phyloP scores from a whole-genome alignment of 2,329 filamentous ascomycete species.

The Fusarium foetens region DNA sequence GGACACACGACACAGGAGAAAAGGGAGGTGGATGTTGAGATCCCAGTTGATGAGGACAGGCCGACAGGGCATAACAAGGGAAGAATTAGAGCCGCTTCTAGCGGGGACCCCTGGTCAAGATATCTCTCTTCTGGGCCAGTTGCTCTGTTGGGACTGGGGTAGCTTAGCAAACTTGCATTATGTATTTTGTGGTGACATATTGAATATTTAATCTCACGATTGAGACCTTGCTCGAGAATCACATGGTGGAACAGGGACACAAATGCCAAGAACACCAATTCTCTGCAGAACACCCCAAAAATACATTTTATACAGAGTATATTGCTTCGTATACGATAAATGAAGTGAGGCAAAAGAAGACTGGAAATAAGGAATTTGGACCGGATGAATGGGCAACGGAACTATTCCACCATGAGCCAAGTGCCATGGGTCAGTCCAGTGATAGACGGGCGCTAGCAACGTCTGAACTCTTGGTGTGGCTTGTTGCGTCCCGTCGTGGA shows the following conservation, averaged over 20 bases:
- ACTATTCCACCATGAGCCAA: slow-evolving; percentile 8
- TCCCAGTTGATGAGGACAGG: slow-evolving; percentile 17
- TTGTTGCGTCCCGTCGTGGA: slow-evolving; percentile 15
- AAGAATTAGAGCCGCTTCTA: slow-evolving; percentile 34
- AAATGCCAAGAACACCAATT: not conserved
- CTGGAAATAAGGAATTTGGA: slow-evolving; percentile 19
- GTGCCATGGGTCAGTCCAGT: not conserved
- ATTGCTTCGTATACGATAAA: not conserved
- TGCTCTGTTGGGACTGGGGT: slow-evolving; percentile 32
- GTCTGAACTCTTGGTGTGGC: slow-evolving; percentile 34
- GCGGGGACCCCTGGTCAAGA: slow-evolving; percentile 34
- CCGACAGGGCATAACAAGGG: slow-evolving; percentile 26
- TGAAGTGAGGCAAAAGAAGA: not conserved
- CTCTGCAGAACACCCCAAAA: not conserved
- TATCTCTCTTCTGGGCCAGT: slow-evolving; percentile 31
- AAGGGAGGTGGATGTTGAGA: slow-evolving; percentile 39
- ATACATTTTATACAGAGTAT: not conserved
- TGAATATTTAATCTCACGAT: slow-evolving; percentile 17
- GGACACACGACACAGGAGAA: slow-evolving; percentile 27
- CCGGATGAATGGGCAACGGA: slow-evolving; percentile 17
- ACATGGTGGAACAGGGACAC: slow-evolving; percentile 9
- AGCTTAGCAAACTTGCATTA: slow-evolving; percentile 18
- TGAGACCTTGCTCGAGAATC: slow-evolving; percentile 18
- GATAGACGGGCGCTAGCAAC: slow-evolving; percentile 38
- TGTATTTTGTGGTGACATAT: slow-evolving; percentile 8